Evolutionary conservation across 345 rosid species (phyloP).

Genomic region (Corchorus olitorius): DNA sequence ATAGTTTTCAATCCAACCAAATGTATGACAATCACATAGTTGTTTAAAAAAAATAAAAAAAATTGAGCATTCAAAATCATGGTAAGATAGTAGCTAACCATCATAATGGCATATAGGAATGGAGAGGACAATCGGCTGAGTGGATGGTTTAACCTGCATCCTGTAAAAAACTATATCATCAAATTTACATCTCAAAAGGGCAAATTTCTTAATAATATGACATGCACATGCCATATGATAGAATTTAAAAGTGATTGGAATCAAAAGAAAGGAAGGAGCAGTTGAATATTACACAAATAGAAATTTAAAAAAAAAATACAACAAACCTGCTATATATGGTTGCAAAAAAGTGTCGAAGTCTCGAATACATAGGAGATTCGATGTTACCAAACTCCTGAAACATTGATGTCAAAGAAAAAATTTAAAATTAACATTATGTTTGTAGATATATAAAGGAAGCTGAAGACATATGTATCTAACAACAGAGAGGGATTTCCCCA

Average conservation of each 20-base stretch:
- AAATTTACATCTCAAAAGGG: not conserved
- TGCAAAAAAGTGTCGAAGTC: constrained; percentile 71
- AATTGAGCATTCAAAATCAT: constrained; percentile 12
- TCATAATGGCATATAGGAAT: constrained; percentile 91
- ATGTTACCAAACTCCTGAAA: constrained; percentile 90
- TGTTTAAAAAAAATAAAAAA: too few relatives aligned
- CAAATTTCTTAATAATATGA: not conserved
- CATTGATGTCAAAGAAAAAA: constrained; percentile 16
- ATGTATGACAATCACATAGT: not conserved
- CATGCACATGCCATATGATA: not conserved
- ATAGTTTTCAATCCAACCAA: not conserved
- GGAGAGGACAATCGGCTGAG: constrained; percentile 75
- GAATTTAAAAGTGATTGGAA: constrained; percentile 13
- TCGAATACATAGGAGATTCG: constrained; percentile 80
- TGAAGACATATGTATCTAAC: constrained; percentile 6
- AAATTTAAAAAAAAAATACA: not conserved
- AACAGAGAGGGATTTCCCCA: constrained; percentile 6
- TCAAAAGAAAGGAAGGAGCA: constrained; percentile 4
- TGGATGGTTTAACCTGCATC: constrained; percentile 78
- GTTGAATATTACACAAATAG: constrained; percentile 10
- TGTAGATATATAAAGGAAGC: not conserved
- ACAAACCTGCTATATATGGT: constrained; percentile 74
- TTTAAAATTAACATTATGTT: not conserved
- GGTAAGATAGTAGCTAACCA: constrained; percentile 51
- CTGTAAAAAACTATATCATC: constrained; percentile 38